These are phyloP conservation scores for Diplotaxis tenuifolia DNA, from an alignment of 345 rosid species.

Conservation along the genomic window DNA sequence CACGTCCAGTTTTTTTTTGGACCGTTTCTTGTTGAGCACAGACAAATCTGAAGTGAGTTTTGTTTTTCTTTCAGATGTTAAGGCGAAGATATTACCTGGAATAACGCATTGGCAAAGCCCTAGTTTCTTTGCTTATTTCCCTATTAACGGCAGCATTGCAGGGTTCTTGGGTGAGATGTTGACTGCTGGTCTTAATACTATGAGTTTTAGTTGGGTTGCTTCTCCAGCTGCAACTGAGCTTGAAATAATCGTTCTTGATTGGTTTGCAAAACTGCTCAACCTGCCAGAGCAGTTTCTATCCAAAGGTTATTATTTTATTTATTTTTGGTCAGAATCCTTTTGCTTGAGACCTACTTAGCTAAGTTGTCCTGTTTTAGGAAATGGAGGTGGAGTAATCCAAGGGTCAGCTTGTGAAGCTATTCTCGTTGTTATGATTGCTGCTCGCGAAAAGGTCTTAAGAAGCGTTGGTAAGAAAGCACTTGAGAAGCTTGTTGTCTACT, in stretches of 20 bases:
- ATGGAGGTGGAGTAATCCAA: constrained; percentile 94
- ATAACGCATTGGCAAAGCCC: constrained; percentile 96
- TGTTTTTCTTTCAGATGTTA: constrained; percentile 52
- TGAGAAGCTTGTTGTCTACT: constrained; percentile 73
- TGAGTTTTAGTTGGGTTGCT: neutral
- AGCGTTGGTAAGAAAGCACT: constrained; percentile 58
- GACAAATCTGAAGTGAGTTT: neutral
- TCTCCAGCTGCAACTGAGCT: neutral
- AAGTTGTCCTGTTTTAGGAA: constrained; percentile 49
- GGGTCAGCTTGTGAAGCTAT: constrained; percentile 94
- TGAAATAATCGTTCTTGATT: neutral
- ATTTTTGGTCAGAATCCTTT: neutral
- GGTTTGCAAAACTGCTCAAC: constrained; percentile 47
- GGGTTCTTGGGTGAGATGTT: neutral
- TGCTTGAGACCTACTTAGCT: neutral
- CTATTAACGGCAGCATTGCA: neutral
- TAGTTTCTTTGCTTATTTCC: constrained; percentile 40
- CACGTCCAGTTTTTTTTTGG: neutral
- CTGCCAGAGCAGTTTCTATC: constrained; percentile 78
- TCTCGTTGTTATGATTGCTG: constrained; percentile 71
- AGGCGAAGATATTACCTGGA: constrained; percentile 73
- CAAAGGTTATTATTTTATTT: constrained; percentile 39
- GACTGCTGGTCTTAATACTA: neutral
- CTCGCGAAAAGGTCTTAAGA: constrained; percentile 62
- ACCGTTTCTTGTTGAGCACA: neutral